Percentiles rank a stretch among this genome's conserved stretches.
These are phyloP conservation scores for Lagenaria siceraria DNA, from an alignment of 306 rosid species.

Conservation along the genomic window DNA sequence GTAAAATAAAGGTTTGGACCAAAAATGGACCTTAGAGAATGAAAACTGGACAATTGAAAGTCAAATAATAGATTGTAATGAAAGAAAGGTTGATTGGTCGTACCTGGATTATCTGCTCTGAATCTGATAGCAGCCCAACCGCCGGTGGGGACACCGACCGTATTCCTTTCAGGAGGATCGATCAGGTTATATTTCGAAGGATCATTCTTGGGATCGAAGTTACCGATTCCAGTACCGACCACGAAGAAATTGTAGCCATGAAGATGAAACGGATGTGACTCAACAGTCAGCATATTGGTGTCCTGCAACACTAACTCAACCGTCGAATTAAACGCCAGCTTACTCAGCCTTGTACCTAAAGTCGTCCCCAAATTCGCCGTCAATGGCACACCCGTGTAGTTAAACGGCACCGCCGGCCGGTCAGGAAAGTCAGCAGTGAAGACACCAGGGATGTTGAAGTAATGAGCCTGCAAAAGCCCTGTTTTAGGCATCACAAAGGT, in stretches of 20 bases:
- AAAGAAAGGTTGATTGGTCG: neutral
- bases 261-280: constrained; percentile 26
- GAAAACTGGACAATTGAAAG: neutral
- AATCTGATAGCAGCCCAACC: constrained; percentile 24
- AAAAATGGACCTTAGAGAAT: no score
- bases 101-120: constrained; percentile 25
- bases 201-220: constrained; percentile 16
- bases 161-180: constrained; percentile 22
- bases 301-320: constrained; percentile 21
- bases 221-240: constrained; percentile 23
- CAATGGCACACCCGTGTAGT: constrained; percentile 19
- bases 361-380: constrained; percentile 18
- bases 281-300: constrained; percentile 20
- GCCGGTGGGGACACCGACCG: constrained; percentile 19
- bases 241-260: constrained; percentile 26
- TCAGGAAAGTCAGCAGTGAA: constrained; percentile 17
- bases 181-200: constrained; percentile 20
- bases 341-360: constrained; percentile 15
- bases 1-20: no score
- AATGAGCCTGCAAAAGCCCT: constrained; percentile 23
- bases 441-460: constrained; percentile 16
- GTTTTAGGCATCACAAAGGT: constrained; percentile 19
- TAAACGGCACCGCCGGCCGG: constrained; percentile 12
- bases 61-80: neutral
- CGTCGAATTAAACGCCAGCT: constrained; percentile 14